Evolutionary conservation across 352 stramenopile genomes (phyloP), one percentile per base, ranked within the genome.

Genomic region (Peronospora destructor): DNA sequence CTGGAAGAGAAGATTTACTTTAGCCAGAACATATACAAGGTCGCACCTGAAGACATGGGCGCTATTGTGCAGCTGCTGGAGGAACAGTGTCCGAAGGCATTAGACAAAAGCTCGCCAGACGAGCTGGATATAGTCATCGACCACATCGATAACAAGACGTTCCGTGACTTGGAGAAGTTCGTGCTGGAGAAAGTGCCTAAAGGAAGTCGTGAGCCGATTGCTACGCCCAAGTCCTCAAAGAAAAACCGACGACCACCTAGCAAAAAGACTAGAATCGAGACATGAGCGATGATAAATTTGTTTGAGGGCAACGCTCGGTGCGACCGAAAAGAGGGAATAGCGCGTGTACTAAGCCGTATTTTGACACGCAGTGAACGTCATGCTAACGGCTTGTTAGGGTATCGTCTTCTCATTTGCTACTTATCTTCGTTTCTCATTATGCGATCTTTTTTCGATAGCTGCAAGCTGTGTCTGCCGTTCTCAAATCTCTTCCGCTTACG

Each of bases 1-100:
- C 57, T 85, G 19, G 81, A 90, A 35, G 81, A 90, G 44, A 91
- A 91, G 62, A 85, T 93, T 26, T 52, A 71, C 36, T 90, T 95
- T 40, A 91, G 84, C 52, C 83, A 94, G 42, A 88, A 91, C 67
- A 89, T 95, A 37, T 95, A 94, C 76, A 90, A 92, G 63, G 54
- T 95, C 17, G 50, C 73, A 16, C 60, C 51, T 35, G 78, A 89
- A 21, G 84, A 95, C 23, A 66, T 95, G 0, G 68, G 66, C 10
- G 62, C 63, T n/a, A 54, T 95, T 45, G 72, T 95, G 26, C 64
- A 89, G 38, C 68, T 91, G 52, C 68, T 95, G 36, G 72, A 94
- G 11, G 79, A 94, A 39, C 78, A 87, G 32, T 94, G 84, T 25
- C 81, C 85, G 6, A 91, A 91, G 55, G 72, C 78, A 37, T 58